Evolutionary conservation across 306 rosid species (phyloP), one percentile per base, ranked within the genome.

Genomic region (Dryas octopetala): DNA sequence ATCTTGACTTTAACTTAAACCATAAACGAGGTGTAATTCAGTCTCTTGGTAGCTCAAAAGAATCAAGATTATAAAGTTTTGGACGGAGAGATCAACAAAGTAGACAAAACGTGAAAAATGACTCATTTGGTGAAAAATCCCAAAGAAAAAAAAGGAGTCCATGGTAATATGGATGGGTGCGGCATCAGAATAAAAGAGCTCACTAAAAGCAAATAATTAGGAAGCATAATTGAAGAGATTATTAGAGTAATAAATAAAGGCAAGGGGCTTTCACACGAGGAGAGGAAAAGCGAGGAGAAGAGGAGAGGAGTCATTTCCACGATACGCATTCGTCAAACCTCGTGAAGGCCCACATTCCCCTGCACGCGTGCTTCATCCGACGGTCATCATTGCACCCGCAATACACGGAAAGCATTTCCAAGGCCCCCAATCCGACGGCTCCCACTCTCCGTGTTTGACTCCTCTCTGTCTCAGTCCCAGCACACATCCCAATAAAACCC

Each of bases 281-380:
- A 43, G 71, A 8, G 13, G 32, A 28, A 28, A 28, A 28, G 32
- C 32, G 32, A 2, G 0, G 32, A n/a, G 52, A 6, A 19, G 40
- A 4, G 19, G 10, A 0, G 9, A 47, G 49, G 76, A 50, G 83
- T 66, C 78, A 58, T 74, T 70, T 66, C 73, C 62, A 49, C 47
- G 72, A 48, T 19, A 71, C 68, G 68, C 81, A 75, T 68, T 83
- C 84, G 92, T 89, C 97, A 91, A 88, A 84, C 85, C 70, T 74
- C 74, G 83, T 11, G 90, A 46, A 72, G 59, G 85, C 90, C 93
- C 89, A 88, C 84, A 66, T 59, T 40, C 74, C 62, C 77, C 76
- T 74, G 83, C 98, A 91, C 98, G 97, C 98, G 97, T 88, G 98
- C 91, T 79, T 58, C 59, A 94, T 91, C 97, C 73, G 47, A 90